These are phyloP conservation scores for Cercospora janseana DNA, from an alignment of 2,329 filamentous ascomycete species.

Conservation along the genomic window DNA sequence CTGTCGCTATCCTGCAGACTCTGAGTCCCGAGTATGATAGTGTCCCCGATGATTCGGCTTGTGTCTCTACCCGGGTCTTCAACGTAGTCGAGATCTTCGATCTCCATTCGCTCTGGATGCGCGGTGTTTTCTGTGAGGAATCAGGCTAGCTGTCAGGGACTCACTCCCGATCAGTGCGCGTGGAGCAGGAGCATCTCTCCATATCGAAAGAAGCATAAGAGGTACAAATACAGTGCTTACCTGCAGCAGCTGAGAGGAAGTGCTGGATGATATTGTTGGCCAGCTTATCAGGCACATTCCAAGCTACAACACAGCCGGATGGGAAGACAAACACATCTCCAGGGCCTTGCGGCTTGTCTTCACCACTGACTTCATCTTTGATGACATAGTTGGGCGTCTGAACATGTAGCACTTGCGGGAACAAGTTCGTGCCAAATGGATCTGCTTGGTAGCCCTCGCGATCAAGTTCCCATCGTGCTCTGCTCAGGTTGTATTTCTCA, in stretches of 20 bases:
- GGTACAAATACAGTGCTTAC: constrained; percentile 40
- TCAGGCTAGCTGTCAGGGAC: constrained; percentile 5
- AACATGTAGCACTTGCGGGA: constrained; percentile 65
- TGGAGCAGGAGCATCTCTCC: background rate
- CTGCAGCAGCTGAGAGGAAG: constrained; percentile 70
- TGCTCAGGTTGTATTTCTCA: constrained; percentile 62
- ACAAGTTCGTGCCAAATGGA: constrained; percentile 60
- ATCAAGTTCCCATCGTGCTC: constrained; percentile 57
- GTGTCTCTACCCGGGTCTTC: constrained; percentile 70
- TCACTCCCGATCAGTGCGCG: background rate
- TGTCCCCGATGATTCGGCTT: constrained; percentile 79
- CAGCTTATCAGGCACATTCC: constrained; percentile 77
- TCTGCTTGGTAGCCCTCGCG: constrained; percentile 62
- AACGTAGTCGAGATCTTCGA: constrained; percentile 84
- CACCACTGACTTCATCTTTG: constrained; percentile 47
- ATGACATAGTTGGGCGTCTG: constrained; percentile 43
- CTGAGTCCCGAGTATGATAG: constrained; percentile 83
- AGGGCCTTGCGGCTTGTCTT: constrained; percentile 34
- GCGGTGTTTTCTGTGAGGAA: constrained; percentile 48
- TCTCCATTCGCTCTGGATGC: constrained; percentile 70
- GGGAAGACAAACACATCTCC: constrained; percentile 96
- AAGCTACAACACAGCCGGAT: constrained; percentile 88
- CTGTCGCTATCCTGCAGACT: constrained; percentile 9
- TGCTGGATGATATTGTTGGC: constrained; percentile 67
- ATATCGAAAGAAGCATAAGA: background rate